Evolutionary conservation across 306 rosid species (phyloP).

Genomic region (Hippophae tibetana): DNA sequence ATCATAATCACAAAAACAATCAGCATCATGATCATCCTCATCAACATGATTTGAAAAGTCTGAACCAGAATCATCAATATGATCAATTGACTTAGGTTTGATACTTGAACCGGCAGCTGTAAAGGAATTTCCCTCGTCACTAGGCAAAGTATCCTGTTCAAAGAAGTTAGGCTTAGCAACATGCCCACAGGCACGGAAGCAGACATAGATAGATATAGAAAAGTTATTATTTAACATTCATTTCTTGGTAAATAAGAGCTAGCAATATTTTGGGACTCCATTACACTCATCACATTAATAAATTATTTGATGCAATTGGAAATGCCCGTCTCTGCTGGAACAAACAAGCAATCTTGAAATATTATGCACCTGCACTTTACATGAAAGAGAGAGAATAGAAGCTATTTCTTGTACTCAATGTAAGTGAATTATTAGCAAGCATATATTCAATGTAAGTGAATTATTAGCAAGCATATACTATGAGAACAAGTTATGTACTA

Average conservation of each 20-base stretch:
- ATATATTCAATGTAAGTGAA: too few species aligned
- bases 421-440: too few species aligned
- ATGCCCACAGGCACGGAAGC: background rate
- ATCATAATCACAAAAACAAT: slow-evolving; percentile 22
- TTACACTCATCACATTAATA: background rate
- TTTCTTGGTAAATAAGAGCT: background rate
- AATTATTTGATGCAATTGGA: background rate
- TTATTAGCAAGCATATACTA: too few species aligned
- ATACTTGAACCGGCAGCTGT: slow-evolving; percentile 39
- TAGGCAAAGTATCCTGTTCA: slow-evolving; percentile 30
- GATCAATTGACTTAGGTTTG: slow-evolving; percentile 37
- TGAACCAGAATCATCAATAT: slow-evolving; percentile 33
- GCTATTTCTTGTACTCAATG: too few species aligned
- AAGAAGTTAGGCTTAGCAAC: background rate
- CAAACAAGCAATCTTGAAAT: too few species aligned
- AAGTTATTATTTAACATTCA: background rate
- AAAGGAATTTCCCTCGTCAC: slow-evolving; percentile 29
- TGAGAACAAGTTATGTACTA: too few species aligned
- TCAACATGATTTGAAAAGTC: slow-evolving; percentile 37
- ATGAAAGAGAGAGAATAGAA: too few species aligned
- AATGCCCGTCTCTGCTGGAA: too few species aligned
- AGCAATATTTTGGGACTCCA: background rate
- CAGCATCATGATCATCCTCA: slow-evolving; percentile 35
- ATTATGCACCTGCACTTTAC: too few species aligned
- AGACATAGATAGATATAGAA: slow-evolving; percentile 9